Conservation (phyloP, 2,329 filamentous ascomycete species). For the Amesomyces nigricolor region DNA sequence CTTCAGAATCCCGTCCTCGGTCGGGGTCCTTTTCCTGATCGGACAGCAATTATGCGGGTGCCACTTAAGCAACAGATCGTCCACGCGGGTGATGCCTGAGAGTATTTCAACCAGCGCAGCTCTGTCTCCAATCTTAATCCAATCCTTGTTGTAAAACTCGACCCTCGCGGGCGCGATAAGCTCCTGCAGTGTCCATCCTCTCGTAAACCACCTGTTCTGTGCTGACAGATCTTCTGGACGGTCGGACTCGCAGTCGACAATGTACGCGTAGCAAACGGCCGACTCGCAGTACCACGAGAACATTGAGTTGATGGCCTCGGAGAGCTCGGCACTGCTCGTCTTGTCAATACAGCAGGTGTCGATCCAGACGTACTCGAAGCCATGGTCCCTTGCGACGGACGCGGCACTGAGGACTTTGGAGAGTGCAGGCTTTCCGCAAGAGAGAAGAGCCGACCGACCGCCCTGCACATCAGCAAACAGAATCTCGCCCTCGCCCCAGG, state of each 20-base stretch:
- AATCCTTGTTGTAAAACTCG: not conserved
- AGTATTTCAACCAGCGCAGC: not conserved
- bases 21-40: too few relatives aligned
- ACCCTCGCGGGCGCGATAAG: not conserved
- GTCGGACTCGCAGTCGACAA: constrained; percentile 27
- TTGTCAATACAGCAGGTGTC: constrained; percentile 37
- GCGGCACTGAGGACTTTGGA: too few relatives aligned
- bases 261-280: constrained; percentile 31
- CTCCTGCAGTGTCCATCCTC: constrained; percentile 24
- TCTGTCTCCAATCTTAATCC: not conserved
- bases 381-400: constrained; percentile 10
- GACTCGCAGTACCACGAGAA: constrained; percentile 29
- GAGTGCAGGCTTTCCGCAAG: too few relatives aligned
- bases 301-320: constrained; percentile 35
- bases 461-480: too few relatives aligned
- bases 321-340: constrained; percentile 31
- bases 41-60: too few relatives aligned
- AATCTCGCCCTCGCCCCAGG: too few relatives aligned
- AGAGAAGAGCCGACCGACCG: too few relatives aligned
- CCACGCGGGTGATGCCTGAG: not conserved
- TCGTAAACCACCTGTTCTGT: constrained; percentile 19
- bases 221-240: constrained; percentile 1
- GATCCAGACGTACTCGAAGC: constrained; percentile 31
- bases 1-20: too few relatives aligned
- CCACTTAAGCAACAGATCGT: too few relatives aligned